These are phyloP conservation scores for Scedosporium boydii DNA, from an alignment of 2,329 filamentous ascomycete species.

Conservation along the genomic window DNA sequence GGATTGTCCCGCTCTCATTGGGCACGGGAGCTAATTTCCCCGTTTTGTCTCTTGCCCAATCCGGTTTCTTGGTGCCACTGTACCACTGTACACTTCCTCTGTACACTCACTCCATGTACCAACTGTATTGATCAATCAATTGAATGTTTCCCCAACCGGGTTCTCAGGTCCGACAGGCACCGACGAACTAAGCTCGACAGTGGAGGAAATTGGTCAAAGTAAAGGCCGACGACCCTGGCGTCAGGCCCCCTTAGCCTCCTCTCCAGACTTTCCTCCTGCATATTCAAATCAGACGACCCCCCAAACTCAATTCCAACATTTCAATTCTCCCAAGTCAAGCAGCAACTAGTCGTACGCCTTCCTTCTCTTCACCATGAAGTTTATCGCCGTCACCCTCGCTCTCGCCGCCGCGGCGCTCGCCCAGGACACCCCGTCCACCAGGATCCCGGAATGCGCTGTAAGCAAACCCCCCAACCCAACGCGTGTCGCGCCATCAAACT, in stretches of 20 bases:
- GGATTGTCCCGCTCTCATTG: neutral
- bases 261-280: too few relatives aligned
- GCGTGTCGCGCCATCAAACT: neutral
- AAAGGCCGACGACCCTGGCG: too few relatives aligned
- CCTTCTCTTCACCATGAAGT: conserved; percentile 1
- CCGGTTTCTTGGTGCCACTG: neutral
- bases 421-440: conserved; percentile 4
- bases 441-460: conserved; percentile 5
- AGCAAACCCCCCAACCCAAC: neutral
- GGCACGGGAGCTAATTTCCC: neutral
- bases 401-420: conserved; percentile 5
- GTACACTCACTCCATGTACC: neutral
- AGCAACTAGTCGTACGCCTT: neutral
- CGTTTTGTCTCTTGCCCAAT: neutral
- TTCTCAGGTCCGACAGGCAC: too few relatives aligned
- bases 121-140: too few relatives aligned
- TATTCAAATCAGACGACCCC: too few relatives aligned
- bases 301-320: neutral
- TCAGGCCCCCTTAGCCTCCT: too few relatives aligned
- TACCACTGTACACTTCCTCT: neutral
- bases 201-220: too few relatives aligned
- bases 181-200: too few relatives aligned
- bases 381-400: conserved; percentile 1
- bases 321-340: neutral
- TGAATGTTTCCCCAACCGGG: too few relatives aligned